Percentiles rank a stretch among this genome's conserved stretches.
Evolutionary conservation across 2,329 filamentous ascomycete species (phyloP).

Genomic region (Monosporascus sp.): DNA sequence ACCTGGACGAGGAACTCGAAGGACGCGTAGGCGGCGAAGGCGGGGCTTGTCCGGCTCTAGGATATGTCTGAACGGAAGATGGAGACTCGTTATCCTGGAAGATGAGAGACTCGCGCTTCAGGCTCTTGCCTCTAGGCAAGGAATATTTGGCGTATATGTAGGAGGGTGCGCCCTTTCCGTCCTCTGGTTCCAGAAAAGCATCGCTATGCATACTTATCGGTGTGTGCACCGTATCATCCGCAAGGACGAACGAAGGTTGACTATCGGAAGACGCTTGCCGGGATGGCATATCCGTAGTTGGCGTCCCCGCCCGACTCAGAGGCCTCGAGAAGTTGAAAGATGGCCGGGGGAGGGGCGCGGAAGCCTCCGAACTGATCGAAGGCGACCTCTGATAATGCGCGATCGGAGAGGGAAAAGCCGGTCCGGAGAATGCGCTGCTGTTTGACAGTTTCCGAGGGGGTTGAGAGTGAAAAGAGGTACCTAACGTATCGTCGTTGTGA

Average conservation of each 20-base stretch:
- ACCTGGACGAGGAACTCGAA: conserved; percentile 45
- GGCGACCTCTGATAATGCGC: conserved; percentile 68
- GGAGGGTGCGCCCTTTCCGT: conserved; percentile 53
- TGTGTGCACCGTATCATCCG: conserved; percentile 61
- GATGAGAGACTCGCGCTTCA: conserved; percentile 63
- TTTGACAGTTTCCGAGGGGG: conserved; percentile 74
- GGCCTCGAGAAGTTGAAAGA: conserved; percentile 94
- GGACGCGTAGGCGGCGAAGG: conserved; percentile 58
- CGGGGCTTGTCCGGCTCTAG: conserved; percentile 42
- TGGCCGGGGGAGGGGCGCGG: conserved; percentile 61
- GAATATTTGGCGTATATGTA: conserved; percentile 84
- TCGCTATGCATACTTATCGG: conserved; percentile 70
- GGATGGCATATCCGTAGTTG: conserved; percentile 50
- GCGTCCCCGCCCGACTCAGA: conserved; percentile 66
- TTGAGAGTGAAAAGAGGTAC: conserved; percentile 54
- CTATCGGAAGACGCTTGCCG: conserved; percentile 63
- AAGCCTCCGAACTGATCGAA: conserved; percentile 78
- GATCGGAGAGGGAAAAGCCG: conserved; percentile 49
- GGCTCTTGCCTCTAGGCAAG: conserved; percentile 73
- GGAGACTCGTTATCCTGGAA: conserved; percentile 48
- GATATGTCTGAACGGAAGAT: conserved; percentile 40
- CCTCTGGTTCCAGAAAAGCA: conserved; percentile 53
- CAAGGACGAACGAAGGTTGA: conserved; percentile 57
- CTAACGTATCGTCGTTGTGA: conserved; percentile 65
- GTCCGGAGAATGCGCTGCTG: conserved; percentile 45